phyloP scores from a whole-genome alignment of 2,329 filamentous ascomycete species.

The Ceratocystis ficicola region DNA sequence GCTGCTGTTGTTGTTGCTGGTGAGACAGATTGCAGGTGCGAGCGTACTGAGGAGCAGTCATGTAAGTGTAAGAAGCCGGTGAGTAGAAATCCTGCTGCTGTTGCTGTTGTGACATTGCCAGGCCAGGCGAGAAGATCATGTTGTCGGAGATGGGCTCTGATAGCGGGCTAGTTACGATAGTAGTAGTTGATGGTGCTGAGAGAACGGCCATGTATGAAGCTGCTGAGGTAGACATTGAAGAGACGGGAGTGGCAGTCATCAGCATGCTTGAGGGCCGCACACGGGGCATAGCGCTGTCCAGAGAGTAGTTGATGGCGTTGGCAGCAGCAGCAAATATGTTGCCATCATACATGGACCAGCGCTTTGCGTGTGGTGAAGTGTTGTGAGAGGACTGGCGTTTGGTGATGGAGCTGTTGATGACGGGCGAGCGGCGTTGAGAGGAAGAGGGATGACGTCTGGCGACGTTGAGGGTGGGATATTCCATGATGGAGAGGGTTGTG shows the following conservation, averaged over 20 bases:
- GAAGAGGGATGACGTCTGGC: conserved; percentile 6
- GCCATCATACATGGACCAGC: conserved; percentile 20
- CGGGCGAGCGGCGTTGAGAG: conserved; percentile 16
- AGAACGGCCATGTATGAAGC: conserved; percentile 15
- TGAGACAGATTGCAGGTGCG: neutral
- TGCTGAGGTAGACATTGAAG: neutral
- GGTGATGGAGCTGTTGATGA: conserved; percentile 18
- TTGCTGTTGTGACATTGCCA: conserved; percentile 1
- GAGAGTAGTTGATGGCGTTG: conserved; percentile 10
- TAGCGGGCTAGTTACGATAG: conserved; percentile 10
- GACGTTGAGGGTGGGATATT: conserved; percentile 15
- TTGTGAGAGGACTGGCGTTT: conserved; percentile 15
- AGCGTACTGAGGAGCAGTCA: conserved; percentile 2
- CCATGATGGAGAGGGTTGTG: conserved; percentile 15
- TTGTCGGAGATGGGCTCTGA: conserved; percentile 6
- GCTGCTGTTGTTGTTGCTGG: conserved; percentile 14
- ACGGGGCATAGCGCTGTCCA: conserved; percentile 10
- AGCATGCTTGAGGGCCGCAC: conserved; percentile 16
- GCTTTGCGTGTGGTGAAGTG: conserved; percentile 17
- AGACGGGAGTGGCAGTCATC: conserved; percentile 2
- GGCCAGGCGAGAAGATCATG: conserved; percentile 19
- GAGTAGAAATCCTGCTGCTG: conserved; percentile 8
- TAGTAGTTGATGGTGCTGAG: neutral
- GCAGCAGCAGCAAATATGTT: conserved; percentile 11
- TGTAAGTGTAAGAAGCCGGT: conserved; percentile 1